phyloP scores from a whole-genome alignment of 2,329 filamentous ascomycete genomes.

The Trichoderma koningii region DNA sequence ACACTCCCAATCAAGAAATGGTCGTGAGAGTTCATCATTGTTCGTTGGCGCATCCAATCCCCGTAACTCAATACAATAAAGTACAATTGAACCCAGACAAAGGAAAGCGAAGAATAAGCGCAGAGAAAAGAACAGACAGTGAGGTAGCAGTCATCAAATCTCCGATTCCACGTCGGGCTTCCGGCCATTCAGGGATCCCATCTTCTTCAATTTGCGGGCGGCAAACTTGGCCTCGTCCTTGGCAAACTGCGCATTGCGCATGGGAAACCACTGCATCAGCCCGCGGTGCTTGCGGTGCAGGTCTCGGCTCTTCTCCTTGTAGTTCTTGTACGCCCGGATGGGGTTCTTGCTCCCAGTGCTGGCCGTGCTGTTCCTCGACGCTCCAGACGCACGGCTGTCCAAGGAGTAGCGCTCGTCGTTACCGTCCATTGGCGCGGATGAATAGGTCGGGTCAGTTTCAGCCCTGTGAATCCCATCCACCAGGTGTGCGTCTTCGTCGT shows the following conservation, averaged over 20 bases:
- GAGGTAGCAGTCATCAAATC: conserved; percentile 42
- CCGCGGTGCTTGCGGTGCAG: conserved; percentile 85
- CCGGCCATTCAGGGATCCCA: conserved; percentile 75
- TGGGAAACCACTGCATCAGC: conserved; percentile 92
- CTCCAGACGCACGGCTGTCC: conserved; percentile 38
- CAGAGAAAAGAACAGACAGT: not conserved
- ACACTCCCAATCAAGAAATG: not conserved
- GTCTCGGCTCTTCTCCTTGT: conserved; percentile 68
- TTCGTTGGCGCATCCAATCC: not conserved
- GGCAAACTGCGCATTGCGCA: conserved; percentile 81
- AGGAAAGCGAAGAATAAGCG: not conserved
- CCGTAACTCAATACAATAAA: not conserved
- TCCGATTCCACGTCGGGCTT: conserved; percentile 89
- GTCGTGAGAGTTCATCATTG: not conserved
- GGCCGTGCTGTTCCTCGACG: conserved; percentile 36
- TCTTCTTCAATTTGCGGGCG: conserved; percentile 71
- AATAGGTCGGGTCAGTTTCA: conserved; percentile 34
- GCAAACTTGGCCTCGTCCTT: conserved; percentile 86
- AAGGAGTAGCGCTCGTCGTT: conserved; percentile 42
- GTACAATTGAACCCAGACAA: not conserved
- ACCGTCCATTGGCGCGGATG: conserved; percentile 35
- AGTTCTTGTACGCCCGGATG: conserved; percentile 60
- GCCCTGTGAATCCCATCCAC: conserved; percentile 64
- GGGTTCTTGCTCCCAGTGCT: conserved; percentile 53
- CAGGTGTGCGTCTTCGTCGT: conserved; percentile 43